A percentile compares a stretch with the other conserved stretches of the same genome.
Conservation (phyloP, 164 flowering plant genomes). For the Liriodendron chinense region DNA sequence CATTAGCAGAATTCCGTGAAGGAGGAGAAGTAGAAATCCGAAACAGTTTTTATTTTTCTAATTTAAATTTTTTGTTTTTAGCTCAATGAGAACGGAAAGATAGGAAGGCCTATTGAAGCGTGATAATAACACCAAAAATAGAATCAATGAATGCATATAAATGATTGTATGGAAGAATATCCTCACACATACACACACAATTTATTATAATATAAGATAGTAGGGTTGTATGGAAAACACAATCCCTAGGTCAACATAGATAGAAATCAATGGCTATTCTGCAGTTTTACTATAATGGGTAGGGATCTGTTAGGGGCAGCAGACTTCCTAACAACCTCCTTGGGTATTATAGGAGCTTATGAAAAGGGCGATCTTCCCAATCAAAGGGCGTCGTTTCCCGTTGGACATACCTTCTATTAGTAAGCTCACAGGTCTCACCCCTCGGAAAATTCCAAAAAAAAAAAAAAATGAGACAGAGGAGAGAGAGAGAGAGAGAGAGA, state of each 20-base stretch:
- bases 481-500: background rate
- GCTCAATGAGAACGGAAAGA: background rate
- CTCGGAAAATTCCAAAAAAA: conserved; percentile 3
- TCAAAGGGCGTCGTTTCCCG: conserved; percentile 8
- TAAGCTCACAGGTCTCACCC: background rate
- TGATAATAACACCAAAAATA: background rate
- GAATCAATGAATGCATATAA: conserved; percentile 16
- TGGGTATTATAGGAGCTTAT: conserved; percentile 2
- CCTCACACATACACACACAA: background rate
- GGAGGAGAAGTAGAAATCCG: no score
- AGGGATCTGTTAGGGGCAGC: conserved; percentile 15
- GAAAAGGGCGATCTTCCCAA: conserved; percentile 15
- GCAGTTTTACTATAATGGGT: conserved; percentile 10
- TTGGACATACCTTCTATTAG: conserved; percentile 11
- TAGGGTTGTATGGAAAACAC: background rate
- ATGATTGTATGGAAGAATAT: conserved; percentile 22
- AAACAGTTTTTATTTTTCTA: no score
- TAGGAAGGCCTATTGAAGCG: background rate
- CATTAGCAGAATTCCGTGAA: background rate
- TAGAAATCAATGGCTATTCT: conserved; percentile 8
- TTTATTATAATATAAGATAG: background rate
- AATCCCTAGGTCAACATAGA: conserved; percentile 10
- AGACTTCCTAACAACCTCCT: conserved; percentile 13
- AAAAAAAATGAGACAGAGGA: background rate
- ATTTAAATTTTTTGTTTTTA: no score